phyloP scores from a whole-genome alignment of 441 rosid genomes.

The Breynia disticha region DNA sequence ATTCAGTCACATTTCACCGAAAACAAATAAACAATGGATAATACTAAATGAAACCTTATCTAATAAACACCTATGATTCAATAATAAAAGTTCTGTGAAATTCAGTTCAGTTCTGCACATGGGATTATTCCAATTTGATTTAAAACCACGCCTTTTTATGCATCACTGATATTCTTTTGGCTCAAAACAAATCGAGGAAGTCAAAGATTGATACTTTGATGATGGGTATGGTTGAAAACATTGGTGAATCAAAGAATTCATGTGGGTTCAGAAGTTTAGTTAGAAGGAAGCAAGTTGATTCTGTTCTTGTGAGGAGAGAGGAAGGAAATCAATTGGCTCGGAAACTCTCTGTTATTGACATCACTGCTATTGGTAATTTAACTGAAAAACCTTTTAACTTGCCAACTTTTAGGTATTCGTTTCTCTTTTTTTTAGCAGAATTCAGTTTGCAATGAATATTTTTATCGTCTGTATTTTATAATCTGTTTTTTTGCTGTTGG shows the following conservation, averaged over 20 bases:
- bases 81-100: too few species aligned
- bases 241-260: slow-evolving; percentile 18
- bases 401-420: too few species aligned
- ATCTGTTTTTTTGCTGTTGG: not conserved
- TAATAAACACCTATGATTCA: too few species aligned
- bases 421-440: too few species aligned
- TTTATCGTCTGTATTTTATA: too few species aligned
- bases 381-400: too few species aligned
- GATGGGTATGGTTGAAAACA: slow-evolving; percentile 12
- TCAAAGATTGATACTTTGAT: too few species aligned
- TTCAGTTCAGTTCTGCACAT: not conserved
- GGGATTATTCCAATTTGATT: not conserved
- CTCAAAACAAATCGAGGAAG: too few species aligned
- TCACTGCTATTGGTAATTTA: slow-evolving; percentile 69
- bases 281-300: slow-evolving; percentile 86
- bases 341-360: slow-evolving; percentile 60
- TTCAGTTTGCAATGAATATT: too few species aligned
- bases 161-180: not conserved
- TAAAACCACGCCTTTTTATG: not conserved
- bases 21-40: too few species aligned
- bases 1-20: too few species aligned
- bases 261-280: slow-evolving; percentile 44
- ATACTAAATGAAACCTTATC: too few species aligned
- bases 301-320: slow-evolving; percentile 25
- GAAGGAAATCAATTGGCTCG: slow-evolving; percentile 52